Conservation (phyloP, 2,329 filamentous ascomycete species). For the Botryotinia calthae region DNA sequence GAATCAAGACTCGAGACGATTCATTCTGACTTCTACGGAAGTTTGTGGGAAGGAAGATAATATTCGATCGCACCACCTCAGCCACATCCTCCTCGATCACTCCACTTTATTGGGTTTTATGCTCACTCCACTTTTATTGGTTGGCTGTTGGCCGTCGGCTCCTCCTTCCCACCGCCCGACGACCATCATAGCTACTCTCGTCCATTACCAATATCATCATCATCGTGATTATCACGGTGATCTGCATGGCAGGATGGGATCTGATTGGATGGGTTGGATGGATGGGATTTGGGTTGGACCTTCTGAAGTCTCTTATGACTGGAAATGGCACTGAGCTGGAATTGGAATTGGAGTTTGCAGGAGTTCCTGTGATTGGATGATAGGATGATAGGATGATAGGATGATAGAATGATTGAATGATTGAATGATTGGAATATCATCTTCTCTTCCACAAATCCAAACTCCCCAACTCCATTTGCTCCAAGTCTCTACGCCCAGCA, state of each 20-base stretch:
- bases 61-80: neutral
- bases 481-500: neutral
- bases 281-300: neutral
- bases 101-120: neutral
- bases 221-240: neutral
- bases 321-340: neutral
- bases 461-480: neutral
- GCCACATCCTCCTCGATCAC: neutral
- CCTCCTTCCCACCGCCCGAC: neutral
- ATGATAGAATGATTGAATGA: too few species aligned
- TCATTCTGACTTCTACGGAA: neutral
- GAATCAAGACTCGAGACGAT: neutral
- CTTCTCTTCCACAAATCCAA: neutral
- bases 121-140: neutral
- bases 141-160: neutral
- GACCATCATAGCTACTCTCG: neutral
- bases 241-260: neutral
- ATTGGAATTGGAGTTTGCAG: neutral
- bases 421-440: too few species aligned
- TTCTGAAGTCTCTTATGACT: rapidly evolving
- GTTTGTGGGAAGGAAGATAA: neutral
- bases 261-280: neutral
- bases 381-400: too few species aligned
- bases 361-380: neutral
- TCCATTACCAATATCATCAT: neutral